Conservation (phyloP, 2,329 filamentous ascomycete species). For the Penicillium sumatraense region DNA sequence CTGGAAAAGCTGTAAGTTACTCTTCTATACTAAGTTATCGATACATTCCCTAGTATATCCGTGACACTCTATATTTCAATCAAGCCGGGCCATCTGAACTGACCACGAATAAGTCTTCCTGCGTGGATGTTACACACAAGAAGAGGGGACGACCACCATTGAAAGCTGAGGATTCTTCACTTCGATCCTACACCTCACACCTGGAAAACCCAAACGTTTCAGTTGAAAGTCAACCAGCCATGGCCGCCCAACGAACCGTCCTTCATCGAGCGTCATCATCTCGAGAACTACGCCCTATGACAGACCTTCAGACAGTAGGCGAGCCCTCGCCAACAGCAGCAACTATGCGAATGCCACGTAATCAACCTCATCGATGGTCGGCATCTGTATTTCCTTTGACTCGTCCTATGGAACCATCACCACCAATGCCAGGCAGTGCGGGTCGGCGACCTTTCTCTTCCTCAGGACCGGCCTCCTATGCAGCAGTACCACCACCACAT, state of each 20-base stretch:
- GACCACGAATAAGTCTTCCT: conserved; percentile 39
- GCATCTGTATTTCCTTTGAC: conserved; percentile 34
- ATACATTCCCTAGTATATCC: not conserved
- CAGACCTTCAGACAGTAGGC: conserved; percentile 38
- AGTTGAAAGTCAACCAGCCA: conserved; percentile 30
- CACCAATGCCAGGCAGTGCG: conserved; percentile 28
- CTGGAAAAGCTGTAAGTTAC: conserved; percentile 50
- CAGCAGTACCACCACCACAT: conserved; percentile 23
- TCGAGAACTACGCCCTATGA: conserved; percentile 44
- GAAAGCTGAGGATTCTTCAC: conserved; percentile 47
- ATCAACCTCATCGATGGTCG: conserved; percentile 39
- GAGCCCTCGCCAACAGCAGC: conserved; percentile 22
- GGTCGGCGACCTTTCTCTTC: conserved; percentile 40
- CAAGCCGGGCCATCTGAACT: too few species aligned
- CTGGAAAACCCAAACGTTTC: conserved; percentile 31
- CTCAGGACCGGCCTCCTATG: conserved; percentile 33
- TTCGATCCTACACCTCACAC: conserved; percentile 36
- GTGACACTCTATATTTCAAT: too few species aligned
- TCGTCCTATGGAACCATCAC: conserved; percentile 32
- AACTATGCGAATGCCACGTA: conserved; percentile 25
- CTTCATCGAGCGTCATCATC: conserved; percentile 42
- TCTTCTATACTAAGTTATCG: not conserved
- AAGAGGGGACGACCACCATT: conserved; percentile 51
- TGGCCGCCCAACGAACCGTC: conserved; percentile 26
- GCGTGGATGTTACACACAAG: conserved; percentile 53